These are phyloP conservation scores for Rauvolfia tetraphylla DNA, from an alignment of 257 asterid species.

Conservation along the genomic window DNA sequence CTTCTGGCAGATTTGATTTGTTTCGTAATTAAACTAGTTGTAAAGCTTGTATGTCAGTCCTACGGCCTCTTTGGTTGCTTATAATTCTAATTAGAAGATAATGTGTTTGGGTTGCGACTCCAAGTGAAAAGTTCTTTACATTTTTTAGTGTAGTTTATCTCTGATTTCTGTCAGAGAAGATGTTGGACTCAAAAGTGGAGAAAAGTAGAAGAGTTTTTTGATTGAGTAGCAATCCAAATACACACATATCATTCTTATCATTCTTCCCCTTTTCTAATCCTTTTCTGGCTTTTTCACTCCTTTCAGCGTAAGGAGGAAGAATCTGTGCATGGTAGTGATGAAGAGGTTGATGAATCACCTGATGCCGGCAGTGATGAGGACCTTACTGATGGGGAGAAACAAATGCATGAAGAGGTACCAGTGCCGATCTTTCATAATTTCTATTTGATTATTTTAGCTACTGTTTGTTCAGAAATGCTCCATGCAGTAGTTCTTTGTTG, in stretches of 20 bases:
- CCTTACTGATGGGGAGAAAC: constrained; percentile 51
- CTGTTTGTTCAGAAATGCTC: background rate
- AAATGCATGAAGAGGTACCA: constrained; percentile 65
- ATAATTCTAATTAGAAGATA: background rate
- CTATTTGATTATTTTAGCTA: background rate
- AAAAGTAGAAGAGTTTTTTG: too few species aligned
- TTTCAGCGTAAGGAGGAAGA: constrained; percentile 82
- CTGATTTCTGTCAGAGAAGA: too few species aligned
- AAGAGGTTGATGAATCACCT: constrained; percentile 76
- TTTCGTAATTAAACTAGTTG: background rate
- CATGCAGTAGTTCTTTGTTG: background rate
- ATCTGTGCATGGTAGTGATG: constrained; percentile 95
- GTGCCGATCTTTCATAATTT: background rate
- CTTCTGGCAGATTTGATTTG: background rate
- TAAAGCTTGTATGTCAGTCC: background rate
- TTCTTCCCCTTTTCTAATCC: background rate
- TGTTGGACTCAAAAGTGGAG: too few species aligned
- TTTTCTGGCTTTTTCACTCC: constrained; percentile 16
- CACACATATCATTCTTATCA: background rate
- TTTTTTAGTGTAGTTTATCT: too few species aligned
- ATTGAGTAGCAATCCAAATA: too few species aligned
- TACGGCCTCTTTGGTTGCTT: background rate
- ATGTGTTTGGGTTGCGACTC: too few species aligned
- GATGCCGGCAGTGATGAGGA: constrained; percentile 91
- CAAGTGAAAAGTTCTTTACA: too few species aligned